Conservation (phyloP, 345 rosid species). For the Sisymbrium irio region DNA sequence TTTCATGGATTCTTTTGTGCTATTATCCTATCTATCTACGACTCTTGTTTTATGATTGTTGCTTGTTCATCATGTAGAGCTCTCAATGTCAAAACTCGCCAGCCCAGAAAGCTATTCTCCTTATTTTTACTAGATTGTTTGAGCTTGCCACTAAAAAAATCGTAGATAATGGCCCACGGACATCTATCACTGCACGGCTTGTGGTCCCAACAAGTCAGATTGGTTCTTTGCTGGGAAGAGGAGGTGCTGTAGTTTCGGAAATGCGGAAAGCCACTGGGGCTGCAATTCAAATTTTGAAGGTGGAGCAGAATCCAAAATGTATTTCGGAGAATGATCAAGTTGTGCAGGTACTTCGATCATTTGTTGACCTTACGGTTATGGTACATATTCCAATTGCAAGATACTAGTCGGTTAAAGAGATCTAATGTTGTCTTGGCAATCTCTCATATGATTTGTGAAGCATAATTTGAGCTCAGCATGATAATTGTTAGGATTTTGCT, state of each 20-base stretch:
- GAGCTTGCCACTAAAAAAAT: conserved; percentile 63
- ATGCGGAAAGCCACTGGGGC: conserved; percentile 72
- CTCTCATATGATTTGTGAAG: conserved; percentile 18
- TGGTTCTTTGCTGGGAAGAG: conserved; percentile 82
- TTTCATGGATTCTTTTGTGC: conserved; percentile 6
- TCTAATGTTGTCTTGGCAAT: background rate
- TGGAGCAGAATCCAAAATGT: conserved; percentile 67
- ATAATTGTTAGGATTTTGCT: conserved; percentile 10
- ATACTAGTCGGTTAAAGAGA: background rate
- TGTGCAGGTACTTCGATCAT: conserved; percentile 58
- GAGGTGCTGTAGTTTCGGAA: conserved; percentile 75
- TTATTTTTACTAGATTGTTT: conserved; percentile 61
- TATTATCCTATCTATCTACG: conserved; percentile 16
- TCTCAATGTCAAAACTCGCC: conserved; percentile 61
- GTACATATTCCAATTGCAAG: background rate
- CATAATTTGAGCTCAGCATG: conserved; percentile 1
- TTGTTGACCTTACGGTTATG: conserved; percentile 2
- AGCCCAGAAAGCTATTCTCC: conserved; percentile 71
- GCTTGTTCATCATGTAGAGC: conserved; percentile 51
- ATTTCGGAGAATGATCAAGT: conserved; percentile 65
- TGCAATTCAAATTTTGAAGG: conserved; percentile 47
- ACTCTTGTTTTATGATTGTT: conserved; percentile 15
- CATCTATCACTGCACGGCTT: conserved; percentile 63
- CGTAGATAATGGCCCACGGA: conserved; percentile 40
- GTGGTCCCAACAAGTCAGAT: conserved; percentile 70